phyloP scores from a whole-genome alignment of 345 rosid genomes.

The Salix suchowensis region DNA sequence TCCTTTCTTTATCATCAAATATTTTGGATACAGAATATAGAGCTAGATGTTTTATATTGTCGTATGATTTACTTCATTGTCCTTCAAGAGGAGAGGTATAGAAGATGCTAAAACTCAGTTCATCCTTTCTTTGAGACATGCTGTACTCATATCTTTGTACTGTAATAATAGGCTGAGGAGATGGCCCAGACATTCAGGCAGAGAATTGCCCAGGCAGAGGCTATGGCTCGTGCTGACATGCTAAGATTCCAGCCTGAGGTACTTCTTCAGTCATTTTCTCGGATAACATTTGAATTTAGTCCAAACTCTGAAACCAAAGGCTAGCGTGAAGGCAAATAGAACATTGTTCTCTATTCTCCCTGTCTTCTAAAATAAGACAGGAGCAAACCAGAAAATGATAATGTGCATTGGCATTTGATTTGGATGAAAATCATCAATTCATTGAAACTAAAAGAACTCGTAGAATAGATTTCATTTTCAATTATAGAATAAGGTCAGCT shows the following conservation, averaged over 20 bases:
- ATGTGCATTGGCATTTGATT: background rate
- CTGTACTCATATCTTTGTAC: background rate
- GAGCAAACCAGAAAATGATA: background rate
- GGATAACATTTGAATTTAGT: background rate
- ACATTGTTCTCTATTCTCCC: background rate
- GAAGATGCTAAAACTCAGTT: background rate
- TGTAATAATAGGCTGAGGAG: conserved; percentile 80
- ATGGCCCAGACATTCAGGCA: conserved; percentile 98
- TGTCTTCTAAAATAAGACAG: background rate
- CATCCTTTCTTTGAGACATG: background rate
- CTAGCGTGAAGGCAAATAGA: background rate
- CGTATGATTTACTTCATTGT: background rate
- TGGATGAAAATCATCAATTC: background rate
- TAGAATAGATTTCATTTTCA: background rate
- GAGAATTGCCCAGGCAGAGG: conserved; percentile 98
- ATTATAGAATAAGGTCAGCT: background rate
- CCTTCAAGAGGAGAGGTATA: background rate
- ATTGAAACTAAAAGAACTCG: background rate
- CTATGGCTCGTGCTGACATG: conserved; percentile 99
- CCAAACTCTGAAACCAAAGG: background rate
- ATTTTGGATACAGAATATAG: background rate
- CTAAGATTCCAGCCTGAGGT: conserved; percentile 98
- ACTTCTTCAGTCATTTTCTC: background rate
- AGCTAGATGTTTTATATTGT: background rate
- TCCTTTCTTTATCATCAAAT: background rate